Percentiles rank a stretch among this genome's conserved stretches.
Conservation (phyloP, 192 early-diverging fungal species). For the Backusella circina region DNA sequence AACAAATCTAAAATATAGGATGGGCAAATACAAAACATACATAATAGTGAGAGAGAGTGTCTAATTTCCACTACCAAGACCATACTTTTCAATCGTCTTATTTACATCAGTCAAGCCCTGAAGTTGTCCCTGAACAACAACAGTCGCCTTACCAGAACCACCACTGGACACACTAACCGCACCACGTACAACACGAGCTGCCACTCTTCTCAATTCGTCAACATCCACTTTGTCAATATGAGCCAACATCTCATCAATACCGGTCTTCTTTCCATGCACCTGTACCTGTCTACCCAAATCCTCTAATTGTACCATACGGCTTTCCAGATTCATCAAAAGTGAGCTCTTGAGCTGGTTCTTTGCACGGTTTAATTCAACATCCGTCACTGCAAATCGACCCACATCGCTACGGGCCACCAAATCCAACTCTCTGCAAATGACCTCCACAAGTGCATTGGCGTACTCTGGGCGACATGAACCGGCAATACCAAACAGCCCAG, state of each 20-base stretch:
- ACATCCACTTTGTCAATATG: slow-evolving; percentile 76
- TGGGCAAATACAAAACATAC: background rate
- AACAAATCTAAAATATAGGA: background rate
- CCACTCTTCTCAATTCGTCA: slow-evolving; percentile 78
- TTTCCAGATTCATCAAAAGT: slow-evolving; percentile 93
- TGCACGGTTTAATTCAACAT: slow-evolving; percentile 73
- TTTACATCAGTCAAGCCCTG: slow-evolving; percentile 38
- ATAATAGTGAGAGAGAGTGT: background rate
- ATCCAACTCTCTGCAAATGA: slow-evolving; percentile 82
- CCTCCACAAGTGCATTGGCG: slow-evolving; percentile 70
- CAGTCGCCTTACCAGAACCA: slow-evolving; percentile 58
- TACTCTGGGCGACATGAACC: slow-evolving; percentile 80
- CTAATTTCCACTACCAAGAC: slow-evolving; percentile 34
- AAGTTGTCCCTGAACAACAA: slow-evolving; percentile 64
- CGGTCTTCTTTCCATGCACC: slow-evolving; percentile 69
- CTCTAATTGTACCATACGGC: slow-evolving; percentile 89
- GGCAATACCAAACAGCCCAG: slow-evolving; percentile 91
- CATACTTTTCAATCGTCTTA: slow-evolving; percentile 49
- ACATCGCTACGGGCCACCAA: slow-evolving; percentile 50
- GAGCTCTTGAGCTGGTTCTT: slow-evolving; percentile 95
- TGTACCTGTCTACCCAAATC: slow-evolving; percentile 88
- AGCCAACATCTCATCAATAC: slow-evolving; percentile 72
- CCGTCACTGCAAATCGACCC: slow-evolving; percentile 40
- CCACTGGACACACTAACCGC: slow-evolving; percentile 49
- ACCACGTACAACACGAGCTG: slow-evolving; percentile 63